Base-by-base conservation (phyloP, 108 stramenopile species). In the Cyclostephanos tholiformis region DNA sequence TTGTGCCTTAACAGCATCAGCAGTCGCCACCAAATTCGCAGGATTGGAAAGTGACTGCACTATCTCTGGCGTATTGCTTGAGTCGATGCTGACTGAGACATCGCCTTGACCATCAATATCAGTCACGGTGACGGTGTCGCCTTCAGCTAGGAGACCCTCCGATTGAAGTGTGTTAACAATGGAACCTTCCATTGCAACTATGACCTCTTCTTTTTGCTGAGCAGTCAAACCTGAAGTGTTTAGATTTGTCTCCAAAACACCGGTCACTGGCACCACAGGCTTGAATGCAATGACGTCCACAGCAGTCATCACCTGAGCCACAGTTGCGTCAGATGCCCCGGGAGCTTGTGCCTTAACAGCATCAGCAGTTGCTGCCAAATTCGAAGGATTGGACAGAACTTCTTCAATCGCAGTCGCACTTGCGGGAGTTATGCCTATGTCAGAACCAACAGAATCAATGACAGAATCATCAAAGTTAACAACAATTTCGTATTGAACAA, bases 401-500 rank as follows among this genome's bases (percentile, higher is more conserved):
- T 36, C 6, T 36, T 36, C 36, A 4, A 36, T 36, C 36, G 4
- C 53, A 17, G 53, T 2, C 2, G 25, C 53, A 22, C 25, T 26
- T 26, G 20, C 53, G 8, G 53, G 8, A 26, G 25, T 26, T 17
- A 20, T 4, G 22, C 19, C 53, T 9, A 19, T 4, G 22, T 26
- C 56, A 57, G 27, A 9, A 29, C 2, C 35, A 17, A 14, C 59
- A 41, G 35, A 22, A 9, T 0, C 22, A 41, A 36, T 0, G 39
- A 41, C 59, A 14, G 59, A 41, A 39, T 62, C 36, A 19, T 62
- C 61, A 43, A 62, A 8, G 1, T 38, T 19, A 38, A 62, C 38
- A 22, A 22, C n/a, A 11, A 70, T 70, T 20, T 70, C 58, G 35
- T 59, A 70, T 2, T 57, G 41, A 8, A 70, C 43, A 23, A 43